These are phyloP conservation scores for Acanthamoeba lenticulata DNA, from an alignment of 208 protist genomes.

Conservation along the genomic window DNA sequence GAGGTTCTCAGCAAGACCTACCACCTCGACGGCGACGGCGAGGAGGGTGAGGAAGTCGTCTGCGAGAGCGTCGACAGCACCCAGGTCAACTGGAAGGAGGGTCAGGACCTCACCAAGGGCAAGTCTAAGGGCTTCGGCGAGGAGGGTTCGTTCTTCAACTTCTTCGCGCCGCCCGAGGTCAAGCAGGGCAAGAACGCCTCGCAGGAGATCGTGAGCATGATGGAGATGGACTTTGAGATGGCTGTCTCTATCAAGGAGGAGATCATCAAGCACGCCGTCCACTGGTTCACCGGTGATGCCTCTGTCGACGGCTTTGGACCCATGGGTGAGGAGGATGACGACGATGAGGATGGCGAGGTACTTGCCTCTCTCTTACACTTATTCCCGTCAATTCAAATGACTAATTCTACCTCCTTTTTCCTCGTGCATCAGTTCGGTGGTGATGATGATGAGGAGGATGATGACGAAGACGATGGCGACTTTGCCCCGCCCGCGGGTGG, in stretches of 20 bases:
- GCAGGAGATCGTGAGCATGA: neutral
- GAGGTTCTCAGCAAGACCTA: conserved; percentile 75
- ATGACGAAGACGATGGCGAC: conserved; percentile 8
- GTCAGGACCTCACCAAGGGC: conserved; percentile 56
- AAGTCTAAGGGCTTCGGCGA: neutral
- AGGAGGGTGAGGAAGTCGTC: conserved; percentile 42
- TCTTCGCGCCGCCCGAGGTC: conserved; percentile 57
- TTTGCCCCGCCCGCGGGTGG: neutral
- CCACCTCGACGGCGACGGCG: conserved; percentile 62
- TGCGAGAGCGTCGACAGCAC: conserved; percentile 69
- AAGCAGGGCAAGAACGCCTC: conserved; percentile 36
- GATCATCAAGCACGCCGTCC: conserved; percentile 68
- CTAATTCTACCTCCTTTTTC: neutral
- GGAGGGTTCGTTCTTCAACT: conserved; percentile 60
- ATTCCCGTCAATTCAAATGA: neutral
- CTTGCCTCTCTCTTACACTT: neutral
- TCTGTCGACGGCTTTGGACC: neutral
- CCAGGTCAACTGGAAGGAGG: conserved; percentile 55
- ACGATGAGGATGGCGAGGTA: conserved; percentile 43
- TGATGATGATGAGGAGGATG: conserved; percentile 65
- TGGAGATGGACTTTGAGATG: conserved; percentile 70
- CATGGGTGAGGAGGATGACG: conserved; percentile 1
- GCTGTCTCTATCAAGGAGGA: conserved; percentile 42
- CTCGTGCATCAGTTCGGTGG: neutral
- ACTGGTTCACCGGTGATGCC: conserved; percentile 68